Conservation (phyloP, 306 rosid genomes). For the Pterocarpus macrocarpus region DNA sequence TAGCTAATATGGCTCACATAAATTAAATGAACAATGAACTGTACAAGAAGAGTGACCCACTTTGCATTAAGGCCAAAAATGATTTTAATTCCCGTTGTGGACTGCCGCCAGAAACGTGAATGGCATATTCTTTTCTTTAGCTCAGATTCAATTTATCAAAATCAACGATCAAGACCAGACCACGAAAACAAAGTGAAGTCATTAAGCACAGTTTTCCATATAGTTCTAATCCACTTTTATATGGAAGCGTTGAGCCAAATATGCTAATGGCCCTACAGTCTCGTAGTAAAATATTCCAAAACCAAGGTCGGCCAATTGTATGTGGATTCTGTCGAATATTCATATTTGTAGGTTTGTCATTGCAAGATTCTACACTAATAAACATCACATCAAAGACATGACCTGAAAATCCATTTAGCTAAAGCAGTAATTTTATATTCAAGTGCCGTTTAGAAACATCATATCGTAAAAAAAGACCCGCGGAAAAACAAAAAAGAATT, state of each 20-base stretch:
- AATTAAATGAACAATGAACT: not conserved
- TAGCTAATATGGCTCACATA: not conserved
- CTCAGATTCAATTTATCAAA: conserved; percentile 20
- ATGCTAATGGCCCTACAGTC: conserved; percentile 9
- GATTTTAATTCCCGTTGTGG: not conserved
- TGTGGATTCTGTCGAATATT: conserved; percentile 45
- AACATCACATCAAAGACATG: conserved; percentile 42
- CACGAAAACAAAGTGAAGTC: conserved; percentile 45
- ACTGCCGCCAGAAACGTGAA: conserved; percentile 39
- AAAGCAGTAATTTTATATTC: conserved; percentile 25
- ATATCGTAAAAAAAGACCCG: no score
- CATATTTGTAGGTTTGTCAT: conserved; percentile 46
- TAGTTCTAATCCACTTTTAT: conserved; percentile 47
- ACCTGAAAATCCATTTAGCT: conserved; percentile 43
- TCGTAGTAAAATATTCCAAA: conserved; percentile 26
- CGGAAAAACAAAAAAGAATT: not conserved
- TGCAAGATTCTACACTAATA: conserved; percentile 49
- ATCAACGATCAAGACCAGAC: conserved; percentile 9
- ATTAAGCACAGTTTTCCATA: conserved; percentile 13
- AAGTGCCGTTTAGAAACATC: no score
- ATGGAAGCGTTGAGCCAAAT: conserved; percentile 42
- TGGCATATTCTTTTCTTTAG: not conserved
- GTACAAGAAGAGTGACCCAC: conserved; percentile 15
- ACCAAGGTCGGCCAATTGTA: conserved; percentile 39
- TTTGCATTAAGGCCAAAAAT: conserved; percentile 23